Base-by-base conservation (phyloP, 208 protist genomes). In the Leptomonas pyrrhocoris region DNA sequence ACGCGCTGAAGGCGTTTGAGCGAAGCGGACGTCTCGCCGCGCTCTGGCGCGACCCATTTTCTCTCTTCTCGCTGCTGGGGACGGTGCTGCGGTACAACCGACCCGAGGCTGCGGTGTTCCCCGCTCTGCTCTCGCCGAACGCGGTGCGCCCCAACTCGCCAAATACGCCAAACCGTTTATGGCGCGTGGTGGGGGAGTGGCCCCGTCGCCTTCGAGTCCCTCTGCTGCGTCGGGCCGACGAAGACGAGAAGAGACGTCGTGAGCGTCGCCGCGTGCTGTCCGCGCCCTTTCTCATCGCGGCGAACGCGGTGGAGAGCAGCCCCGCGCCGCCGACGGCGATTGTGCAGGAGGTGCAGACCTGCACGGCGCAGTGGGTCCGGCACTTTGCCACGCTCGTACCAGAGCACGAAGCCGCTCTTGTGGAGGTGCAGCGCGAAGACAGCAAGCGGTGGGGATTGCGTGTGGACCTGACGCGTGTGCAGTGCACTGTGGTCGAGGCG, bases 51-150 rank as follows among this genome's bases (percentile, higher is more conserved):
- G 68, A 77, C 38, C 66, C 84, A 23, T 68, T 78, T 27, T 67
- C 76, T 11, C 27, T 90, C 9, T 86, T 83, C 34, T 67, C 75
- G 9, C 55, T 82, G 46, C 66, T 86, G 53, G 76, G 62, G 15
- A 69, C 74, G 13, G 84, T 83, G 23, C 42, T 85, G 21, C 84
- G 84, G 1, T 86, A 80, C 71, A 74, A 74, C 65, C 74, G 84
- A 45, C 31, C 57, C 0, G 84, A 80, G n/a, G 63, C 71, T 53
- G 79, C 80, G 31, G 78, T 79, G 21, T 81, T 77, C 50, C 74
- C 63, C n/a, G 15, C 21, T 7, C 31, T 67, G 48, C 61, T 67
- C 21, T 43, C 61, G 34, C 0, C 6, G 13, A 13, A 25, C 18
- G 59, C 59, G 0, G 42, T 40, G 11, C 21, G 11, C 16, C 23